Evolutionary conservation across 1,284 basidiomycete genomes (phyloP), one percentile per base, ranked within the genome.

Genomic region (Moesziomyces parantarcticus): DNA sequence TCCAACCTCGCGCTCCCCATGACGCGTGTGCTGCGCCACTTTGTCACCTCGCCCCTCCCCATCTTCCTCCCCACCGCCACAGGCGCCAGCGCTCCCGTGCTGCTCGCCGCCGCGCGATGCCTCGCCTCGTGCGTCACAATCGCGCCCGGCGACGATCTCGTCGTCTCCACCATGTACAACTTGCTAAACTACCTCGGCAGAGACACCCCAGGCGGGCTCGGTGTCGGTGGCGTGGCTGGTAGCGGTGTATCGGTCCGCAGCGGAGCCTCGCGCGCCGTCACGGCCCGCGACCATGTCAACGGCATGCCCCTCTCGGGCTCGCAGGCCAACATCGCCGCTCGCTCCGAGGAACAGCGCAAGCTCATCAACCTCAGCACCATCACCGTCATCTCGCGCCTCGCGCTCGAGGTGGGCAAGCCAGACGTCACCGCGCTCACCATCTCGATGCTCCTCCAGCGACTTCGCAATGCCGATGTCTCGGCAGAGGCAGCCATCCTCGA

Each of bases 81-180:
- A 69, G 56, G 76, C 80, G 2, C 88, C 89, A 11, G 90, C 91
- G 90, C 92, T 2, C 90, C 92, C 1, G 89, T 92, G 11, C 87
- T 97, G 16, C 87, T 89, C 29, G 91, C 94, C 1, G 93, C 94
- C 3, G 94, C 94, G 1, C 92, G 91, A 79, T 94, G 93, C 77
- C 87, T 98, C 34, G 91, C 93, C 3, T 87, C 93, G 54, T 97
- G 95, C 84, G 92, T 97, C 66, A 90, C 91, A 84, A 67, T 93
- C 57, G 90, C 92, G 14, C 91, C 92, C 8, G 92, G 92, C 55
- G 92, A 96, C 76, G 94, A 96, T 82, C 88, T 95, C 47, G 89
- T 94, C 77, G 91, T 95, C 88, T 97, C 94, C 3, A 94, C 94
- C 75, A 92, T 97, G 89, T 97, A 98, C 84, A 95, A 94, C 10